Evolutionary conservation across 345 rosid genomes (phyloP), one percentile per base, ranked within the genome.

Genomic region (Moricandia moricandioides): DNA sequence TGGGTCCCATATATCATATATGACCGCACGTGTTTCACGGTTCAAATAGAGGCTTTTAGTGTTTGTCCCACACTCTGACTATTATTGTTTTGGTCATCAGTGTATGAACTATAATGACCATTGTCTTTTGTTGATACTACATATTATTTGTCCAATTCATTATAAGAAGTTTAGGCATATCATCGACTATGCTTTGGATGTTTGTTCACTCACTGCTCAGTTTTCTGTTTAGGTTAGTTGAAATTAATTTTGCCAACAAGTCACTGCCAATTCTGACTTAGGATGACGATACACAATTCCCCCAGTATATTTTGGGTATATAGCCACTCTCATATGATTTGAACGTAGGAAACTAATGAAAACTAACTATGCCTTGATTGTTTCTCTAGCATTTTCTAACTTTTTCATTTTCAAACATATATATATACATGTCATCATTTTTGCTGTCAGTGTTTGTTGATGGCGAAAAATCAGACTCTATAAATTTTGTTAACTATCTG

Each of bases 21-120:
- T 17, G n/a, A 61, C 14, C 11, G 34, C 67, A 62, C 61, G 37
- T 62, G 69, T 62, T 72, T 71, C 52, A 71, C 40, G 68, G 7
- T 62, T 60, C 47, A 18, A 16, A 17, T 47, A 5, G 29, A 24
- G 4, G 14, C 13, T 62, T 62, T 16, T 51, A 24, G 39, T 35
- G 54, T 9, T 34, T 24, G 76, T 62, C 69, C 61, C 76, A 33
- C 68, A 49, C 17, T 62, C 2, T 18, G 3, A 8, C 31, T 33
- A 34, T 62, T 3, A 49, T 49, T 72, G 37, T 12, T 51, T 61
- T 72, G 29, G 29, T 51, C 17, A 24, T 29, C 29, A 27, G 43
- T 47, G 6, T 49, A 71, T 35, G 11, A 8, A 72, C 7, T 14
- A 21, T 21, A 26, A 3, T 62, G 14, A 18, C 33, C 69, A 34